Conservation (phyloP, 495 filamentous ascomycete species). For the Daldinia decipiens region DNA sequence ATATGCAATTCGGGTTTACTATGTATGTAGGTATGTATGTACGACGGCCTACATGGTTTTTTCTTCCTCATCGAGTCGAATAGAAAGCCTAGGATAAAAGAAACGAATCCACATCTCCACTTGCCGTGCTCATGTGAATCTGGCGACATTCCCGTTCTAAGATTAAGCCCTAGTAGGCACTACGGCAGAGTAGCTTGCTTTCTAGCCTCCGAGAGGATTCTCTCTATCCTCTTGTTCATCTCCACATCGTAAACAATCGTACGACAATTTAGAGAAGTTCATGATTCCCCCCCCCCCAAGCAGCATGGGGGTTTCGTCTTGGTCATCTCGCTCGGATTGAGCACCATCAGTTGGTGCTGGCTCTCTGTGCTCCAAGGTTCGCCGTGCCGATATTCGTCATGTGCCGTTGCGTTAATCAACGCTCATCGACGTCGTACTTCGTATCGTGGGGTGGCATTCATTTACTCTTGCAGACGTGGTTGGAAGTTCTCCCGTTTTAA, state of each 20-base stretch:
- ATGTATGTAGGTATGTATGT: no score
- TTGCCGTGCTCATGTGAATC: constrained; percentile 41
- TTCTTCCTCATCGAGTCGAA: constrained; percentile 19
- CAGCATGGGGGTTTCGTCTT: constrained; percentile 34
- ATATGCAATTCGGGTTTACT: constrained; percentile 36
- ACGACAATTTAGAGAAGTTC: constrained; percentile 58
- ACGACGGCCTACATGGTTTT: constrained; percentile 2
- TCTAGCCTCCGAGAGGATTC: constrained; percentile 35
- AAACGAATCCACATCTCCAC: constrained; percentile 32
- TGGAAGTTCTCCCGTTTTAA: constrained; percentile 36
- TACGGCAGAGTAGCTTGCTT: constrained; percentile 35
- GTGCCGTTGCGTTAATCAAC: constrained; percentile 43
- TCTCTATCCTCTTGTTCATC: constrained; percentile 58
- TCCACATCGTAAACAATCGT: constrained; percentile 83
- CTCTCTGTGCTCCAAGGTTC: constrained; percentile 33
- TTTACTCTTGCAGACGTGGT: constrained; percentile 34
- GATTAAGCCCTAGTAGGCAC: constrained; percentile 22
- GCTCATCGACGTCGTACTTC: constrained; percentile 29
- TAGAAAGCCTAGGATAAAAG: constrained; percentile 8
- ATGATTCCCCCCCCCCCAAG: constrained; percentile 34
- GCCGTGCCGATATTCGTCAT: constrained; percentile 36
- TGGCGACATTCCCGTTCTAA: constrained; percentile 39
- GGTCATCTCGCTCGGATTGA: constrained; percentile 33
- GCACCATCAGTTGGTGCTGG: constrained; percentile 37
- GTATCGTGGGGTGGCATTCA: constrained; percentile 39